Percentiles rank a stretch among this genome's conserved stretches.
phyloP scores from a whole-genome alignment of 2,329 filamentous ascomycete species.

The Elsinoe necatrix region DNA sequence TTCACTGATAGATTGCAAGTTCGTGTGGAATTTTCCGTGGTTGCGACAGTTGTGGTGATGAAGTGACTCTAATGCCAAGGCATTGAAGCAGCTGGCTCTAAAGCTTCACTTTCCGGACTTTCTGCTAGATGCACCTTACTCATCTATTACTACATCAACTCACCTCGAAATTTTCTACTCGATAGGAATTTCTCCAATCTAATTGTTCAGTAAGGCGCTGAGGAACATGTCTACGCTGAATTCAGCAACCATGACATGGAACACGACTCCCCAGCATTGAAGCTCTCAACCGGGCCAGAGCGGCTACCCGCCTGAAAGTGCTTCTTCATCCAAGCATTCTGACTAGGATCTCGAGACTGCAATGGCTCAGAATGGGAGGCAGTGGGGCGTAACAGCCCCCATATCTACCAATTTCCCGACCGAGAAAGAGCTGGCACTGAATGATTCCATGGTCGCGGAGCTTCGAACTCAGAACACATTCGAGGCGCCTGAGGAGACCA shows the following conservation, averaged over 20 bases:
- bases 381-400: constrained; percentile 72
- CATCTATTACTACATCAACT: no score
- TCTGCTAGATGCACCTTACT: no score
- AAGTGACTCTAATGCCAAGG: neutral
- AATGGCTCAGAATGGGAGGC: constrained; percentile 26
- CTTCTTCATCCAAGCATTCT: no score
- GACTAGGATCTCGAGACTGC: no score
- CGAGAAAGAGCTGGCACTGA: constrained; percentile 64
- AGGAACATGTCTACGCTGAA: neutral
- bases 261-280: neutral
- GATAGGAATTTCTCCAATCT: no score
- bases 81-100: no score
- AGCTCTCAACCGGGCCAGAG: neutral
- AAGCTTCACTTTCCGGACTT: no score
- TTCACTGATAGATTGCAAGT: no score
- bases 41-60: neutral
- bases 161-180: no score
- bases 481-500: constrained; percentile 71
- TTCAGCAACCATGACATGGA: neutral
- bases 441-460: constrained; percentile 72
- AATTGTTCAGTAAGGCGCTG: no score
- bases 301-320: neutral
- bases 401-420: constrained; percentile 73
- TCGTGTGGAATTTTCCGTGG: neutral
- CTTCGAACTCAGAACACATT: constrained; percentile 87